These are phyloP conservation scores for Trypanosoma brucei DNA, from an alignment of 208 protist species.

Conservation along the genomic window DNA sequence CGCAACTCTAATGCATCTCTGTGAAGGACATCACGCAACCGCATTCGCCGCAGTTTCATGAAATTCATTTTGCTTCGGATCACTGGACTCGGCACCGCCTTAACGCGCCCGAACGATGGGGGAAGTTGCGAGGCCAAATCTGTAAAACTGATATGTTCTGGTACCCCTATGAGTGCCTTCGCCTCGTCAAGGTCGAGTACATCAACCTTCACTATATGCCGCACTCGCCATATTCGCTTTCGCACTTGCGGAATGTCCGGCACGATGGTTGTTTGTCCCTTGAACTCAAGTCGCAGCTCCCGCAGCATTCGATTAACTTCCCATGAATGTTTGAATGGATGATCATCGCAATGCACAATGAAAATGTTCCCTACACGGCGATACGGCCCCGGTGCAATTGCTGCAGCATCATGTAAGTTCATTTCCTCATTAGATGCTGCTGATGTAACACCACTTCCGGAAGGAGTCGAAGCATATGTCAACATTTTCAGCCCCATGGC, in stretches of 20 bases:
- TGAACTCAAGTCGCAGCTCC: conserved; percentile 78
- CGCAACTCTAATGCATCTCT: conserved; percentile 70
- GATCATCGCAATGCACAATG: conserved; percentile 74
- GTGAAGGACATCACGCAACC: conserved; percentile 77
- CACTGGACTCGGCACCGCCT: conserved; percentile 30
- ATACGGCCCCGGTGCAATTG: conserved; percentile 50
- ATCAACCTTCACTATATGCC: conserved; percentile 72
- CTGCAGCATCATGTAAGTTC: background rate
- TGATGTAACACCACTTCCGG: background rate
- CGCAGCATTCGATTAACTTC: conserved; percentile 81
- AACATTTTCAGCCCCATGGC: background rate
- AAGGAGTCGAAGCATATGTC: background rate
- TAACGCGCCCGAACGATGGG: conserved; percentile 51
- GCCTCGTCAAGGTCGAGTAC: conserved; percentile 79
- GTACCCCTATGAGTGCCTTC: conserved; percentile 68
- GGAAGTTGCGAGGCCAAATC: conserved; percentile 66
- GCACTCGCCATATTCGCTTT: conserved; percentile 71
- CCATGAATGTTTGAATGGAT: conserved; percentile 84
- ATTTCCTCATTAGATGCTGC: background rate
- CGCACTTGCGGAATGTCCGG: conserved; percentile 71
- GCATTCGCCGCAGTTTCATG: conserved; percentile 76
- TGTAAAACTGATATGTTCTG: conserved; percentile 69
- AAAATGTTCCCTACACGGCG: conserved; percentile 80
- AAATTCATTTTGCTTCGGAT: conserved; percentile 78
- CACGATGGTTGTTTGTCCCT: conserved; percentile 76